Evolutionary conservation across 1,139 yeast genomes (phyloP), one percentile per base, ranked within the genome.

Genomic region (Pneumocystis carinii): DNA sequence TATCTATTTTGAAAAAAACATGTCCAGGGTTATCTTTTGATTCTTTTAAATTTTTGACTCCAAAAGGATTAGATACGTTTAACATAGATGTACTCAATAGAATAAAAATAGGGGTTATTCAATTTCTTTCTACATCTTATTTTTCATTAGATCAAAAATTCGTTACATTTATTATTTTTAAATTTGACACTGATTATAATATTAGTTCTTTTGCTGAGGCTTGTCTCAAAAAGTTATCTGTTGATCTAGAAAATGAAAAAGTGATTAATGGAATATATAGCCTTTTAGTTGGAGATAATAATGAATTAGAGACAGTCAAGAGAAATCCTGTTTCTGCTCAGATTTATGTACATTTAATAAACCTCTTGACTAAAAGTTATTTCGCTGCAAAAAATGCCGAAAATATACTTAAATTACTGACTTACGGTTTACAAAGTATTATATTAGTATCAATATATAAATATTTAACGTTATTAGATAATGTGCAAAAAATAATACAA

Each of bases 301-400:
- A 48, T 24, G 32, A 15, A 12, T 24, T 24, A 48, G 55, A 48
- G 27, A 48, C 32, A 19, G 27, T 17, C n/a, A 27, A 42, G 8
- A 53, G 75, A 1, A 81, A 83, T 0, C 86, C 90, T 0, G 89
- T 80, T 0, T 78, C 77, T 57, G 70, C 79, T 0, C 75, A 75
- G 1, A 69, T 87, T 37, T 89, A 86, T 71, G 86, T 84, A 63
- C 79, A 78, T 62, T 80, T 88, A 6, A 68, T 88, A 61, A 73
- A 75, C 2, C 71, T 83, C 17, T 74, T 87, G 27, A 71, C 77
- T 53, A 82, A 79, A 66, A 85, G 92, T 70, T 73, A 74, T 14
- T 59, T 69, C 7, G 87, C 87, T 1, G 78, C 85, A 0, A 68
- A 67, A 57, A 63, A 65, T 3, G 64, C 66, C 15, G 71, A 74